phyloP scores from a whole-genome alignment of 257 asterid species.

The Petrea volubilis region DNA sequence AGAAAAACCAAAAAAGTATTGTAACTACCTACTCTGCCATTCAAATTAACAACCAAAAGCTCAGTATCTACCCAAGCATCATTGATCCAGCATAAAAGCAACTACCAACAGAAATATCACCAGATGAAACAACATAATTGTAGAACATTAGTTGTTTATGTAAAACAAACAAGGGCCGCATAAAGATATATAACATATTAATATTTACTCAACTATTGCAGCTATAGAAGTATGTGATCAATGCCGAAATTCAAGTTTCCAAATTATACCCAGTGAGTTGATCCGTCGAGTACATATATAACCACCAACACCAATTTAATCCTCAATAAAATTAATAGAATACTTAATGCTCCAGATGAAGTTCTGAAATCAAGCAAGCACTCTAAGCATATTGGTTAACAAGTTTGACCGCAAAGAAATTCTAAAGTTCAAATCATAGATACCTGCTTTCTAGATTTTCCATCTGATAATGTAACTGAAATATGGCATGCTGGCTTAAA shows the following conservation, averaged over 20 bases:
- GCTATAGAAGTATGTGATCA: background rate
- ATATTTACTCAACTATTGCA: background rate
- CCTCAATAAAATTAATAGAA: background rate
- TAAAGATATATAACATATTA: background rate
- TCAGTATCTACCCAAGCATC: background rate
- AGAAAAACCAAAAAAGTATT: background rate
- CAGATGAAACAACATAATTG: background rate
- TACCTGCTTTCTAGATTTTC: conserved; percentile 87
- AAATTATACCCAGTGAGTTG: conserved; percentile 2
- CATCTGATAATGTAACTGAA: conserved; percentile 71
- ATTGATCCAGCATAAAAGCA: background rate
- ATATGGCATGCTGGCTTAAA: conserved; percentile 92
- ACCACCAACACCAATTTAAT: background rate
- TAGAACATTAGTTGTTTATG: background rate
- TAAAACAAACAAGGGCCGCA: background rate
- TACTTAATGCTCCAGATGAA: background rate
- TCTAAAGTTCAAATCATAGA: background rate
- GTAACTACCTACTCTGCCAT: background rate
- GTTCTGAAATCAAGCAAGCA: conserved; percentile 6
- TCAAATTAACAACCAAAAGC: conserved; percentile 8
- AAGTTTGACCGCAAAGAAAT: background rate
- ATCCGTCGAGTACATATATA: conserved; percentile 2
- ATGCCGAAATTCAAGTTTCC: conserved; percentile 5
- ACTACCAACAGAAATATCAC: conserved; percentile 7
- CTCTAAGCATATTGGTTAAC: background rate